phyloP scores from a whole-genome alignment of 2,329 filamentous ascomycete species.

The Fusarium transvaalense region DNA sequence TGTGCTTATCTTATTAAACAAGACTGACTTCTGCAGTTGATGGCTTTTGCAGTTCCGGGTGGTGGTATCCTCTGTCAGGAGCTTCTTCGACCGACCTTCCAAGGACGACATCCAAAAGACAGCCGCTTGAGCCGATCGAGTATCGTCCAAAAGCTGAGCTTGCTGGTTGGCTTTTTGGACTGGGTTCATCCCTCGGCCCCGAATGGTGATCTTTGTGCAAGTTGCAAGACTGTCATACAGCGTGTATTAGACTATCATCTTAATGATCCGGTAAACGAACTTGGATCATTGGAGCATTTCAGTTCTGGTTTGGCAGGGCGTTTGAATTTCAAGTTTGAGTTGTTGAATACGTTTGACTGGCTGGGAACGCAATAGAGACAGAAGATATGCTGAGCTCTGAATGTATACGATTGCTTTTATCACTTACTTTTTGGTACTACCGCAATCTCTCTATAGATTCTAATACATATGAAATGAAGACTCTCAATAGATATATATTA shows the following conservation, averaged over 20 bases:
- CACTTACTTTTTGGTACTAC: too few relatives aligned
- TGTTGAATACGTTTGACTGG: constrained; percentile 23
- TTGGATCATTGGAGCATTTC: constrained; percentile 11
- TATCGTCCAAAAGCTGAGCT: constrained; percentile 8
- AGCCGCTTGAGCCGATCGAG: not conserved
- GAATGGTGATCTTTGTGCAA: constrained; percentile 2
- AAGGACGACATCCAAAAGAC: constrained; percentile 8
- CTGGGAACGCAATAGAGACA: not conserved
- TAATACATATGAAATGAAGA: too few relatives aligned
- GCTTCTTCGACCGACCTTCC: constrained; percentile 4
- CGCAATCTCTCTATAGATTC: too few relatives aligned
- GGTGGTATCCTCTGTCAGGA: constrained; percentile 8
- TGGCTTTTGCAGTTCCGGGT: constrained; percentile 8
- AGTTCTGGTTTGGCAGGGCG: not conserved
- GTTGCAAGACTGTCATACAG: constrained; percentile 22
- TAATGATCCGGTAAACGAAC: not conserved
- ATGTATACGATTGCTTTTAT: not conserved
- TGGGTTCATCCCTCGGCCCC: constrained; percentile 25
- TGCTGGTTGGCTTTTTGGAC: constrained; percentile 13
- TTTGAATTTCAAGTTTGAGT: constrained; percentile 18
- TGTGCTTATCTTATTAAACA: fast-evolving
- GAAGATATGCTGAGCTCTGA: too few relatives aligned
- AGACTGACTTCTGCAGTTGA: not conserved
- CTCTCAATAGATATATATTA: not conserved
- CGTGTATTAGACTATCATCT: constrained; percentile 22